These are phyloP conservation scores for Suhomyces pyralidae DNA, from an alignment of 805 yeast genomes.

Conservation along the genomic window DNA sequence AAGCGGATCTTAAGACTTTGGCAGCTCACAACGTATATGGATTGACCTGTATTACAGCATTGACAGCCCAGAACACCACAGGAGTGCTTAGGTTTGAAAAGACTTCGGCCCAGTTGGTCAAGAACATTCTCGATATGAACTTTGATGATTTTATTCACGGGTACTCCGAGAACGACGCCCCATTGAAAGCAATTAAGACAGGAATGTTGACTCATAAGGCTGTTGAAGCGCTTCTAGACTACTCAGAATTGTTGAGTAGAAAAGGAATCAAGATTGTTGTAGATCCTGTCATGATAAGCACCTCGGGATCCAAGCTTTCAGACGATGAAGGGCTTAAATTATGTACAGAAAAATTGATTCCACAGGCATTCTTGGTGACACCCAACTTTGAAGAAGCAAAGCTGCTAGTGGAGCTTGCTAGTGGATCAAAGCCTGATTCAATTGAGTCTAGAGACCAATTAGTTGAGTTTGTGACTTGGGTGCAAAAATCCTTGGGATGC, in stretches of 20 bases:
- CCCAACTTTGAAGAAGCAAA: conserved; percentile 74
- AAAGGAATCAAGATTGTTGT: conserved; percentile 46
- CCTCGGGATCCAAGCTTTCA: conserved; percentile 66
- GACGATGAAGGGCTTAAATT: conserved; percentile 43
- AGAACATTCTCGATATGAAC: conserved; percentile 49
- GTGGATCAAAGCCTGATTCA: conserved; percentile 12
- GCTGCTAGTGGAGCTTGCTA: conserved; percentile 32
- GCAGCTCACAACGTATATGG: conserved; percentile 75
- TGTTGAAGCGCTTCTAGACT: conserved; percentile 42
- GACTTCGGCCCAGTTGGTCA: conserved; percentile 44
- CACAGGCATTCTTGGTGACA: conserved; percentile 59
- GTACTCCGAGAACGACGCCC: conserved; percentile 18
- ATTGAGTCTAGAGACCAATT: conserved; percentile 36
- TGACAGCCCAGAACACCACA: conserved; percentile 75
- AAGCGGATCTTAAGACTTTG: conserved; percentile 81
- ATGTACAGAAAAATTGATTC: conserved; percentile 45
- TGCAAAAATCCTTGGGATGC: conserved; percentile 36
- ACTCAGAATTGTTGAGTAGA: conserved; percentile 28
- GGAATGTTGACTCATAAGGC: conserved; percentile 70
- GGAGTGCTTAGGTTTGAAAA: conserved; percentile 43
- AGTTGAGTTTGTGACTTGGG: conserved; percentile 16
- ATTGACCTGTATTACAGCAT: conserved; percentile 69
- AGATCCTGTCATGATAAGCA: conserved; percentile 84
- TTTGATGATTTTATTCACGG: conserved; percentile 53
- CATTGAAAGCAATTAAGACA: conserved; percentile 65